phyloP scores from a whole-genome alignment of 345 rosid genomes.

The Citrus reticulata region DNA sequence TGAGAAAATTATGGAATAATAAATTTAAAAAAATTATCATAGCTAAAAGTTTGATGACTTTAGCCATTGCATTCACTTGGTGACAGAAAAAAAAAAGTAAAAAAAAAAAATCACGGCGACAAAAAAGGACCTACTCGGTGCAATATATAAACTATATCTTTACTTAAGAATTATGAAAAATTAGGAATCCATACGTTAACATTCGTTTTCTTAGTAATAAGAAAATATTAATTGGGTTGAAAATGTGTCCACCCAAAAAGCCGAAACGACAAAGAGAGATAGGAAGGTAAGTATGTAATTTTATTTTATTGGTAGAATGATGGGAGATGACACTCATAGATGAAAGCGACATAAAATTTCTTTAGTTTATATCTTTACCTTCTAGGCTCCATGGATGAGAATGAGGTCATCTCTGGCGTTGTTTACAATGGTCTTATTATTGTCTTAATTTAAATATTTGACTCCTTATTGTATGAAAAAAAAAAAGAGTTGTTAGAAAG shows the following conservation, averaged over 20 bases:
- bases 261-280: background rate
- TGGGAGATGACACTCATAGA: background rate
- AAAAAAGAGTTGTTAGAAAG: background rate
- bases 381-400: background rate
- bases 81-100: too few relatives aligned
- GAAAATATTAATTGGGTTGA: background rate
- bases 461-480: background rate
- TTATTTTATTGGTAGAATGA: background rate
- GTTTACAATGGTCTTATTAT: slow-evolving; percentile 6
- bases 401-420: slow-evolving; percentile 9
- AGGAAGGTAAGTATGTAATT: background rate
- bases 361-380: background rate
- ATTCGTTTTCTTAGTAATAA: background rate
- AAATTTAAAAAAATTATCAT: too few relatives aligned
- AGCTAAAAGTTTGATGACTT: too few relatives aligned
- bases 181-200: background rate
- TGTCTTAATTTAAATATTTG: background rate
- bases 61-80: too few relatives aligned
- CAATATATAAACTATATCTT: background rate
- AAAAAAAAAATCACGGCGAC: too few relatives aligned
- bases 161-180: background rate
- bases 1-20: too few relatives aligned
- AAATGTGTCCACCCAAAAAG: background rate
- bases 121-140: too few relatives aligned
- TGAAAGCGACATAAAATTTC: background rate